A percentile compares a stretch with the other conserved stretches of the same genome.
Evolutionary conservation across 2,329 filamentous ascomycete species (phyloP).

Genomic region (Penicillium sp.): DNA sequence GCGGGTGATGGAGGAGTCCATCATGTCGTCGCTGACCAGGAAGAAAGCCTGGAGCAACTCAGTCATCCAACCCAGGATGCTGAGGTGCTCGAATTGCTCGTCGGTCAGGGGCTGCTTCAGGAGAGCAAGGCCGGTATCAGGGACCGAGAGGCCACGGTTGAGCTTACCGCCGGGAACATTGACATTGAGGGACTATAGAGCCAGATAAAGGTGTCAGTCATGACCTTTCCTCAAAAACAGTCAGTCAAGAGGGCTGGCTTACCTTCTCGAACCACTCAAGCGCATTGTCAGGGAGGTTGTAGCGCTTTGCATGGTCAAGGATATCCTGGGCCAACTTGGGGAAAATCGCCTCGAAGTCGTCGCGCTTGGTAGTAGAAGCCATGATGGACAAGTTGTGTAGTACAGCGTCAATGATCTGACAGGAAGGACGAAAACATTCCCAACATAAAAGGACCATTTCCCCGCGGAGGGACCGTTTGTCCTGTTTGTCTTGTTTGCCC

Average conservation of each 20-base stretch:
- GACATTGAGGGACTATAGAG: conserved; percentile 67
- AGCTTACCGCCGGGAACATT: conserved; percentile 95
- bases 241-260: conserved; percentile 19
- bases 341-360: conserved; percentile 86
- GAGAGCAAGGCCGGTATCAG: conserved; percentile 82
- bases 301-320: conserved; percentile 71
- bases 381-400: conserved; percentile 42
- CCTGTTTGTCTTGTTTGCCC: conserved; percentile 25
- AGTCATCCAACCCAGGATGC: conserved; percentile 92
- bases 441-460: conserved; percentile 7
- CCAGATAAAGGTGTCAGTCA: conserved; percentile 2
- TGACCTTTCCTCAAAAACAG: neutral
- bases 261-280: conserved; percentile 85
- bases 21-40: conserved; percentile 97
- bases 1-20: conserved; percentile 93
- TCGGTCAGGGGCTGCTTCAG: conserved; percentile 68
- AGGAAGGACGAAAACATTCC: conserved; percentile 3
- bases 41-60: conserved; percentile 99
- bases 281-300: conserved; percentile 78
- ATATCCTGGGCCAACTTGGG: conserved; percentile 81
- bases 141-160: conserved; percentile 97
- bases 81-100: conserved; percentile 83
- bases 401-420: conserved; percentile 2
- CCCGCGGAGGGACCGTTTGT: conserved; percentile 23
- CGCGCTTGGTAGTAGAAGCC: conserved; percentile 66